phyloP scores from a whole-genome alignment of 1,284 basidiomycete genomes.

The Fomitiporia mediterranea region DNA sequence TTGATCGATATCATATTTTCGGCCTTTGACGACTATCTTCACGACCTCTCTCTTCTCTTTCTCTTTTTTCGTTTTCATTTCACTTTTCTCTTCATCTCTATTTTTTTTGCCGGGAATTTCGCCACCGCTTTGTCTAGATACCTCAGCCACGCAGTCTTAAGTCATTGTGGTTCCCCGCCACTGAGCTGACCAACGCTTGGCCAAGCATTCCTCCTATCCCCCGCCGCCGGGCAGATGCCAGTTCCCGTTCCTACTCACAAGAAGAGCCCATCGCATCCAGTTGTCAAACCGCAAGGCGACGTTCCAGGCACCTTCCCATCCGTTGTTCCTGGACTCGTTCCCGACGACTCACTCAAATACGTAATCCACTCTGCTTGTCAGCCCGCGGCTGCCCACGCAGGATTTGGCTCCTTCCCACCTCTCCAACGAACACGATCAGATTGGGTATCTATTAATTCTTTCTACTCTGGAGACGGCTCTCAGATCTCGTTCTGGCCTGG shows the following conservation, averaged over 20 bases:
- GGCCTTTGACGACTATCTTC: slow-evolving; percentile 37
- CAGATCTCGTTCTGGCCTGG: background rate
- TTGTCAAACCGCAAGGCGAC: slow-evolving; percentile 62
- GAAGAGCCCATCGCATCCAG: slow-evolving; percentile 54
- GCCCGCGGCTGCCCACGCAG: slow-evolving; percentile 5
- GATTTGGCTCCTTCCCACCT: background rate
- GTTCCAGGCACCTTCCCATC: slow-evolving; percentile 33
- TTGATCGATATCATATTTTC: slow-evolving; percentile 29
- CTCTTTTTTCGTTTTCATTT: slow-evolving; percentile 12
- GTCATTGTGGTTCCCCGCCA: background rate
- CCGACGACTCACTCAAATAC: slow-evolving; percentile 41
- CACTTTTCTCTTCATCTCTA: background rate
- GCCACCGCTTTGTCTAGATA: slow-evolving; percentile 10
- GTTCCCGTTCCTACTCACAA: slow-evolving; percentile 66
- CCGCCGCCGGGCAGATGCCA: slow-evolving; percentile 59
- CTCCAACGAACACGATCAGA: background rate
- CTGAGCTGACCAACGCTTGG: slow-evolving; percentile 24
- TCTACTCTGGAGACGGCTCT: background rate
- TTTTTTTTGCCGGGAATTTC: slow-evolving; percentile 7
- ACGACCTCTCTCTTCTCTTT: slow-evolving; percentile 41
- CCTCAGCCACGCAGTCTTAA: slow-evolving; percentile 1
- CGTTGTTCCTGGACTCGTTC: slow-evolving; percentile 17
- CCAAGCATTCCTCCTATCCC: slow-evolving; percentile 32
- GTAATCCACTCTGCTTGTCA: slow-evolving; percentile 29
- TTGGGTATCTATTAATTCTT: background rate